phyloP scores from a whole-genome alignment of 2,329 filamentous ascomycete species.

The Aspergillus latus region DNA sequence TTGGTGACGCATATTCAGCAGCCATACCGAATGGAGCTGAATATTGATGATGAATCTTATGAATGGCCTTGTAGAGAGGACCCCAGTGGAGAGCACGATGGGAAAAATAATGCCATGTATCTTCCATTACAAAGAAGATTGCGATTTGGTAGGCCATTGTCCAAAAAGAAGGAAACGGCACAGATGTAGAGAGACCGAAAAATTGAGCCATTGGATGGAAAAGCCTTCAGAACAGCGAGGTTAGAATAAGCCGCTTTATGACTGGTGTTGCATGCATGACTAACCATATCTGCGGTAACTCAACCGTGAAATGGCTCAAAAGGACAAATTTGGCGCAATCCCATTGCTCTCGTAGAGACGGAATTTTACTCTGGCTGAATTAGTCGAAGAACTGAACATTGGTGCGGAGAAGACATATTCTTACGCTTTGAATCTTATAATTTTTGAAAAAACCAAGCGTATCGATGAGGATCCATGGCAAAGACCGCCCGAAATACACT shows the following conservation, averaged over 20 bases:
- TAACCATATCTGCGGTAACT: conserved; percentile 93
- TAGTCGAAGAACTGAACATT: background rate
- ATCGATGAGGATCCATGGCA: conserved; percentile 94
- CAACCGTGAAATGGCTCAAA: conserved; percentile 93
- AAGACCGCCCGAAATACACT: conserved; percentile 87
- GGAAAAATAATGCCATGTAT: conserved; percentile 97
- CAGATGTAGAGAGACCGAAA: conserved; percentile 81
- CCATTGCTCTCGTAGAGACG: conserved; percentile 91
- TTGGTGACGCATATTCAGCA: conserved; percentile 95
- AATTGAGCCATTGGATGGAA: conserved; percentile 96
- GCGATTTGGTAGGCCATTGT: conserved; percentile 90
- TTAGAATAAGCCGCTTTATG: background rate
- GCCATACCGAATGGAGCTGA: conserved; percentile 95
- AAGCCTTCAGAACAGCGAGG: conserved; percentile 51
- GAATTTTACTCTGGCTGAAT: conserved; percentile 68
- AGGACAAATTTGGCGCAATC: conserved; percentile 91
- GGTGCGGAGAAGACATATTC: conserved; percentile 29
- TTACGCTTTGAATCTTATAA: conserved; percentile 89
- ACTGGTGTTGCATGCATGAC: conserved; percentile 14
- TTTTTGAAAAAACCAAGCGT: conserved; percentile 80
- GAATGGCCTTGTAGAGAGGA: conserved; percentile 90
- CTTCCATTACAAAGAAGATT: conserved; percentile 93
- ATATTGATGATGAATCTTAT: conserved; percentile 99
- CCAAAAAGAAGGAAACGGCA: conserved; percentile 81
- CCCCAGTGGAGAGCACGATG: conserved; percentile 93